phyloP scores from a whole-genome alignment of 31 red algal species.

The Odonthalia washingtoniensis region DNA sequence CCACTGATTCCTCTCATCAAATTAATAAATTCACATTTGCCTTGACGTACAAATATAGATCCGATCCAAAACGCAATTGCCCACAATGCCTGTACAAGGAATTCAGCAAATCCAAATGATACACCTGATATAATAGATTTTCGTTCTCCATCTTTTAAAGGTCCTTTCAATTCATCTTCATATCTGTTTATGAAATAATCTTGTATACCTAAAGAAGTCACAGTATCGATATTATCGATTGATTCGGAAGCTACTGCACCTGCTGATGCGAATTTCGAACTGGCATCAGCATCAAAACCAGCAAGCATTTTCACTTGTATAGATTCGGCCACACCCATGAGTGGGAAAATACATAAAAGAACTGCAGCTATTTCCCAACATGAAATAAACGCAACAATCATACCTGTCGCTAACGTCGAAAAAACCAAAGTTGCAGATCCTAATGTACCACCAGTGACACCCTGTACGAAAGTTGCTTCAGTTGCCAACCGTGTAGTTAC shows the following conservation, averaged over 20 bases:
- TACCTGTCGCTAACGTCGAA: conserved; percentile 47
- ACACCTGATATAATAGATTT: conserved; percentile 56
- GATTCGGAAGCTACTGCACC: conserved; percentile 73
- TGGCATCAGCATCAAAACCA: conserved; percentile 70
- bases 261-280: conserved; percentile 57
- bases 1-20: conserved; percentile 70
- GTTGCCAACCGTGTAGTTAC: conserved; percentile 68
- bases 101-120: conserved; percentile 70
- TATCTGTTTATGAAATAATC: conserved; percentile 76
- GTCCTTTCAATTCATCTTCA: conserved; percentile 48
- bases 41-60: conserved; percentile 54
- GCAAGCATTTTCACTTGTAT: conserved; percentile 64
- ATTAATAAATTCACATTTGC: conserved; percentile 54
- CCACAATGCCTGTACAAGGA: conserved; percentile 54
- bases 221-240: conserved; percentile 79
- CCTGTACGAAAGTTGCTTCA: conserved; percentile 70
- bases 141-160: conserved; percentile 42
- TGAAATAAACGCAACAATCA: conserved; percentile 60
- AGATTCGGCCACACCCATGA: conserved; percentile 52
- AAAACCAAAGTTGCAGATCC: conserved; percentile 42
- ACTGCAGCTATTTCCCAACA: conserved; percentile 80
- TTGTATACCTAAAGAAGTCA: conserved; percentile 71
- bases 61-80: conserved; percentile 77
- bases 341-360: conserved; percentile 56
- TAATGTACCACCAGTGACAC: conserved; percentile 63